Evolutionary conservation across 2,329 filamentous ascomycete species (phyloP), one percentile per base, ranked within the genome.

Genomic region (Magnaporthales sp.): DNA sequence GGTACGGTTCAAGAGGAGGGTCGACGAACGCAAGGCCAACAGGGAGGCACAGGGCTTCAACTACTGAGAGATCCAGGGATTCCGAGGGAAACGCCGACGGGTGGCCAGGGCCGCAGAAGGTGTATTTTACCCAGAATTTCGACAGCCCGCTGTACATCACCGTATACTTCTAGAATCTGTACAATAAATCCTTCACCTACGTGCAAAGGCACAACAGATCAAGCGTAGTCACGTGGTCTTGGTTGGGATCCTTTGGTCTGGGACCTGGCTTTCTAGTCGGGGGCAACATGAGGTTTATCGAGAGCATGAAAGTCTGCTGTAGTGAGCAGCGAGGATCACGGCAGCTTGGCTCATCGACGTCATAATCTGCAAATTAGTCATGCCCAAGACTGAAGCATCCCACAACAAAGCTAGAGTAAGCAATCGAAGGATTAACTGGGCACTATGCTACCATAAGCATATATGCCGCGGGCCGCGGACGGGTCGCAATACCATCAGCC

Each of bases 1-100:
- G 80, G 89, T 97, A 65, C 85, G 91, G 73, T 92, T 93, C 72
- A 97, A 96, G 88, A 90, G 88, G 80, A 86, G 90, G 70, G 88
- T 91, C 65, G 88, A 88, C 46, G 91, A 93, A 80, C 89, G 91
- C 71, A 91, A 89, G 77, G 92, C 91, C 75, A 78, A 69, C 75
- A 82, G 76, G 71, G 80, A 80, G 72, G 13, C 63, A 4, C 22
- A 54, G 32, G 63, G 63, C 63, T 54, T n/a, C 51, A 29, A 64
- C 63, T 64, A 38, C n/a, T 30, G 61, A 31, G 19, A 58, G 24
- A 22, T 58, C 54, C n/a, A 58, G 54, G 54, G 22, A 56, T 24
- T 10, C 22, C 11, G 54, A 58, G 9, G 22, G 54, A 13, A 13
- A 38, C 9, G 22, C 51, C 51, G 38, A n/a, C 38, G 15, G n/a